Conservation (phyloP, 345 rosid species). For the Nasturtium officinale region DNA sequence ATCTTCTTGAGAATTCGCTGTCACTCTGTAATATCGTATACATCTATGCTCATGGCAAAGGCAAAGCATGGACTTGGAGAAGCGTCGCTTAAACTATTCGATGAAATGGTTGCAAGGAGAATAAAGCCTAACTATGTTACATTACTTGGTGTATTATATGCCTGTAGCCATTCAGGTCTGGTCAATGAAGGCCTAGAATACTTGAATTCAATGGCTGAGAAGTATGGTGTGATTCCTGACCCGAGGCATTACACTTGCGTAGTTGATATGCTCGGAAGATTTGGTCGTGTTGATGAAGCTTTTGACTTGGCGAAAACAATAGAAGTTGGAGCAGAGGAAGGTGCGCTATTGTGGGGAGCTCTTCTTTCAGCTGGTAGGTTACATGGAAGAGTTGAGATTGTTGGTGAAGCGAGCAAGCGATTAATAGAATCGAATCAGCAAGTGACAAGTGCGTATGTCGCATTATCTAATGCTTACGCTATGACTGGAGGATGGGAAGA, state of each 20-base stretch:
- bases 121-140: constrained; percentile 76
- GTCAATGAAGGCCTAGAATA: constrained; percentile 60
- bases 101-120: constrained; percentile 56
- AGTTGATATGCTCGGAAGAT: constrained; percentile 82
- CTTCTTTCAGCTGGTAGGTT: constrained; percentile 76
- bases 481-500: constrained; percentile 69
- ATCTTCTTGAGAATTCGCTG: constrained; percentile 53
- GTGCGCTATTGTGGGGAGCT: constrained; percentile 74
- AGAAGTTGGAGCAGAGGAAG: constrained; percentile 49
- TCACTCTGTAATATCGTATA: constrained; percentile 67
- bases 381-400: constrained; percentile 72
- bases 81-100: constrained; percentile 26
- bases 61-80: constrained; percentile 45
- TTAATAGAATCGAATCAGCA: constrained; percentile 59
- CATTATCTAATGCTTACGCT: constrained; percentile 68
- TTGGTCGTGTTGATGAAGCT: constrained; percentile 75
- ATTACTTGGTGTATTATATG: constrained; percentile 66
- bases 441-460: constrained; percentile 66
- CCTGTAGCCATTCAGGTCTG: constrained; percentile 86
- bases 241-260: constrained; percentile 72
- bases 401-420: constrained; percentile 60
- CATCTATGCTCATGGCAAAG: constrained; percentile 67
- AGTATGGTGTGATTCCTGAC: constrained; percentile 57
- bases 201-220: constrained; percentile 55
- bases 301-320: constrained; percentile 56